Base-by-base conservation (phyloP, 2,329 filamentous ascomycete genomes). In the Grosmannia serpens region DNA sequence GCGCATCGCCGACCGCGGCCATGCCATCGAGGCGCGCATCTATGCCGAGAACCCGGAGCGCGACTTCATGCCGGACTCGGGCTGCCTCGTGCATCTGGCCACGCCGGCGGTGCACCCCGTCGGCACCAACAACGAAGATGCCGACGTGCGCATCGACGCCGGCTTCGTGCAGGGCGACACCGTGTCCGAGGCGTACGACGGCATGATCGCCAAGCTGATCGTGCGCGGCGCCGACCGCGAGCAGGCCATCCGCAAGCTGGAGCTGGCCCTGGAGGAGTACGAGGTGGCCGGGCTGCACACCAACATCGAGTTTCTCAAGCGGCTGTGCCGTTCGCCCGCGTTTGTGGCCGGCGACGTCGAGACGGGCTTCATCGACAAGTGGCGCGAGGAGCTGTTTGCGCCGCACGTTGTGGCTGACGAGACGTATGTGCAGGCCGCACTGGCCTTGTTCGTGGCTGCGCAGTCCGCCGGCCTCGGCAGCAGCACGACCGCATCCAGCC, bases 151-250 rank as follows among this genome's bases (percentile, higher is more conserved):
- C 47, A 91, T 99, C 63, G 94, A 99, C 67, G 91, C 91, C 52
- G 94, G 94, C 1, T 97, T 97, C 70, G 83, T 91, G 31, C 81
- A 91, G 64, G 94, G 94, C 29, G 92, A 96, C 69, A 89, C 90
- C 62, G 89, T 99, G 3, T 95, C 91, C 0, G 89, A 92, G 60
- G 89, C 94, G 58, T 99, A 99, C 71, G 94, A 99, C 66, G 94
- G 94, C 31, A 99, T 99, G 94, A 96, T 99, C 64, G 89, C 94
- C 51, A 99, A 99, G 74, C 81, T 99, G 56, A 99, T 99, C 65
- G 90, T 97, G 7, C 83, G 89, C 59, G 94, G 89, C 0, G 81
- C 83, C 20, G 87, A 87, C 59, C 82, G 94, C 60, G 82, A 87
- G 68, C 86, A 88, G 29, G 89, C 91, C 4, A 86, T 99, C 55